phyloP scores from a whole-genome alignment of 164 flowering plant genomes.

The Berberis thunbergii region DNA sequence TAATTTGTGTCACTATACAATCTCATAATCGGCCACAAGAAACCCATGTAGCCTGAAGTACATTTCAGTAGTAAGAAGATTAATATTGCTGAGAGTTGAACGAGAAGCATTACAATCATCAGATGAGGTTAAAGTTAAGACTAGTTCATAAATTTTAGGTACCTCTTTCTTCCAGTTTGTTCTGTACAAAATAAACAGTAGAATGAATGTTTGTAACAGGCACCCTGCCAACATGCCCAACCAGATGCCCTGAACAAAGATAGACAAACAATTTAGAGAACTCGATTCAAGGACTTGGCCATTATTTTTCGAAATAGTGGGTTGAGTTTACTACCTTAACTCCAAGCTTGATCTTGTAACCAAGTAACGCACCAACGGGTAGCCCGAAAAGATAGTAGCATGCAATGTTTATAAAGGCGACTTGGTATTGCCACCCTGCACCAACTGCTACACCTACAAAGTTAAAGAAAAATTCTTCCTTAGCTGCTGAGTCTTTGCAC shows the following conservation, averaged over 20 bases:
- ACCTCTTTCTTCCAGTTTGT: conserved; percentile 51
- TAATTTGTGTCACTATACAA: no score
- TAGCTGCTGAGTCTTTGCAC: no score
- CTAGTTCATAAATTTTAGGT: neutral
- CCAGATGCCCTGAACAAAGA: conserved; percentile 32
- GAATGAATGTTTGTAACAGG: conserved; percentile 30
- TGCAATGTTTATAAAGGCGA: conserved; percentile 34
- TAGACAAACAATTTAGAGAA: neutral
- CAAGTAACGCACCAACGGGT: conserved; percentile 42
- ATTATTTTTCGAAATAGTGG: neutral
- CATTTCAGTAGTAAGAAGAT: no score
- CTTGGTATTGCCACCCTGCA: conserved; percentile 51
- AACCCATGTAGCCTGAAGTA: no score
- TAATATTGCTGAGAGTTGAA: no score
- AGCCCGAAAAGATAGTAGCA: conserved; percentile 52
- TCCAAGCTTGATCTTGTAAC: conserved; percentile 29
- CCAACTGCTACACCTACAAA: conserved; percentile 55
- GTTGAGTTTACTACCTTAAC: conserved; percentile 16
- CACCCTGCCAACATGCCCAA: conserved; percentile 33
- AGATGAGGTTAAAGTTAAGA: no score
- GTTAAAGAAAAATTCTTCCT: neutral
- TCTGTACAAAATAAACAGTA: conserved; percentile 16
- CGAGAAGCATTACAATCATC: no score
- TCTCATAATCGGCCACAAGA: no score
- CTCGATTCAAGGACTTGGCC: neutral